Evolutionary conservation across 176 grass and related monocot genomes (phyloP), one percentile per base, ranked within the genome.

Genomic region (Alloteropsis semialata): DNA sequence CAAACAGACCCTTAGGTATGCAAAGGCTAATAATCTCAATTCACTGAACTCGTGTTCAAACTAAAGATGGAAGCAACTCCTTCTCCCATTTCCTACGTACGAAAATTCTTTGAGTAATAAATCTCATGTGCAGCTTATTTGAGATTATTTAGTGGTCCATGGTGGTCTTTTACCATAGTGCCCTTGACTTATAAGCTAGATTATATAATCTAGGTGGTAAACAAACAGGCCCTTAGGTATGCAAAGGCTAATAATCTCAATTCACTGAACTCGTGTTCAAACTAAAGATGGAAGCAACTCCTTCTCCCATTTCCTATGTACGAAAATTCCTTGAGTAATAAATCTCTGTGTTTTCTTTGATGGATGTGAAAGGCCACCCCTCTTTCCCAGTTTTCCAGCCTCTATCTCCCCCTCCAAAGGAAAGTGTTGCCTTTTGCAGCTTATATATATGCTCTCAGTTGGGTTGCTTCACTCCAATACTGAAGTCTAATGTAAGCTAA

Each of bases 351-450:
- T 39, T 39, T 13, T 15, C 71, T 74, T 36, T 59, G 10, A 60
- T 71, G 48, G 38, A 34, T 24, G 53, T 33, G 24, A 66, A 84
- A 76, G 82, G 13, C 3, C 38, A 34, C 13, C 15, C 10, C 59
- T 10, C n/a, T 62, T 84, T 13, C 13, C 67, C 12, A 8, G 13
- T 76, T 46, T 5, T 0, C 30, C 60, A 39, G 24, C 24, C 30
- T 41, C 17, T 51, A 39, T 42, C 21, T 12, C 32, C 38, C 56
- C 46, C 77, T 49, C 12, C 9, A 54, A 65, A 56, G 79, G 77
- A 81, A 87, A 87, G 69, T 8, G 13, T 4, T 55, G 77, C 59
- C 77, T 87, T 87, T 66, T 58, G 69, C 70, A 67, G 18, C 69
- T 18, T 25, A 36, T 13, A 15, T 25, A 36, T 13, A 15, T 57